These are phyloP conservation scores for Yamadazyma nakazawae DNA, from an alignment of 805 yeast species.

Conservation along the genomic window DNA sequence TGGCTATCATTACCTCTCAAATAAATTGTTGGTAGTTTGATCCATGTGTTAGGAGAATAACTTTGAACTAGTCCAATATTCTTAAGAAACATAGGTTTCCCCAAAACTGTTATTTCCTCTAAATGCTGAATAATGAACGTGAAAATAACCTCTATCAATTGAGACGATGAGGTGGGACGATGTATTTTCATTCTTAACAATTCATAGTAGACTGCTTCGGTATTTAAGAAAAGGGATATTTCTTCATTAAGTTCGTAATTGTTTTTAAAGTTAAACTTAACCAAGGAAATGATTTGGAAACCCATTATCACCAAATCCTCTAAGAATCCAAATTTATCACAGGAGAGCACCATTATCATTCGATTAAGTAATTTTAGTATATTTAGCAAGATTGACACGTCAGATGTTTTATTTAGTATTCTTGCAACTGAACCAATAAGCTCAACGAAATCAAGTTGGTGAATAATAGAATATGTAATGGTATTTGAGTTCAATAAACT, in stretches of 20 bases:
- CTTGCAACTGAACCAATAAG: neutral
- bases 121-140: neutral
- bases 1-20: conserved; percentile 16
- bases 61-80: conserved; percentile 2
- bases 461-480: neutral
- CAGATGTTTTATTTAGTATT: neutral
- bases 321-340: conserved; percentile 4
- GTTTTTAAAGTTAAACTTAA: conserved; percentile 8
- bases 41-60: conserved; percentile 19
- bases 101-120: conserved; percentile 1
- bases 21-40: conserved; percentile 20
- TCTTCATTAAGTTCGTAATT: conserved; percentile 6
- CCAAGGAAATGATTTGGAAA: neutral
- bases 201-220: conserved; percentile 6
- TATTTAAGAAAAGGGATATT: conserved; percentile 9
- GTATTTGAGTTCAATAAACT: conserved; percentile 6
- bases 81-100: conserved; percentile 3
- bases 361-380: conserved; percentile 7
- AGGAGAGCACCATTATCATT: conserved; percentile 4
- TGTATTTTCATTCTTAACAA: neutral
- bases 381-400: neutral
- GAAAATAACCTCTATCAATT: neutral
- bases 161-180: neutral
- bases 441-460: neutral
- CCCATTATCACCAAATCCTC: neutral